These are phyloP conservation scores for Starmerella sirachaensis DNA, from an alignment of 805 yeast species.

Conservation along the genomic window DNA sequence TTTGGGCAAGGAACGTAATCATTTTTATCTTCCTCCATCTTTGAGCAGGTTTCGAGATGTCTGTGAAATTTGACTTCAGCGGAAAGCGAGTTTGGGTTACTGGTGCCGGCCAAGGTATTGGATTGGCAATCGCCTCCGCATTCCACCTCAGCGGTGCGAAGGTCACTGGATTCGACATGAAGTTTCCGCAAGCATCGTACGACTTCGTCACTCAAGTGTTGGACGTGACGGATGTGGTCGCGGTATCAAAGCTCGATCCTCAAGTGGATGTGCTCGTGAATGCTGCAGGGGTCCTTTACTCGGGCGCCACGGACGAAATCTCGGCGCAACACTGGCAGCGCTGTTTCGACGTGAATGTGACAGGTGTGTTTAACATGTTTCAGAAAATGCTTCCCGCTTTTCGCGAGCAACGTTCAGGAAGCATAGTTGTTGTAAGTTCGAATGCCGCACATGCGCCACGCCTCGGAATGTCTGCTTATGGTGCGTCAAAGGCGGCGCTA, in stretches of 20 bases:
- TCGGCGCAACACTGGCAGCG: slow-evolving; percentile 6
- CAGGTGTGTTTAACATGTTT: slow-evolving; percentile 12
- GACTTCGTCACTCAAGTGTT: slow-evolving; percentile 2
- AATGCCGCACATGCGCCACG: slow-evolving; percentile 17
- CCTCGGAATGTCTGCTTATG: slow-evolving; percentile 18
- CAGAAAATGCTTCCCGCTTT: slow-evolving; percentile 7
- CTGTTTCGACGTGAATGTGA: slow-evolving; percentile 14
- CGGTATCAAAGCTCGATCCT: no score
- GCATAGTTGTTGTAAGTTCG: slow-evolving; percentile 13
- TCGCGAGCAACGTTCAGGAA: slow-evolving; percentile 6
- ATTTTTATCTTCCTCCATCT: not conserved
- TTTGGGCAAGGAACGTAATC: not conserved
- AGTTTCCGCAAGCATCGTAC: slow-evolving; percentile 4
- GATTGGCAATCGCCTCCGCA: slow-evolving; percentile 5
- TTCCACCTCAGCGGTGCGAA: slow-evolving; percentile 10
- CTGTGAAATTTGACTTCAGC: slow-evolving; percentile 6
- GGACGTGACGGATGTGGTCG: slow-evolving; percentile 4
- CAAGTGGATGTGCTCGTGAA: slow-evolving; percentile 13
- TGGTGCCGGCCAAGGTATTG: slow-evolving; percentile 16
- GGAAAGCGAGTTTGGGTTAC: slow-evolving; percentile 9
- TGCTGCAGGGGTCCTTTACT: slow-evolving; percentile 12
- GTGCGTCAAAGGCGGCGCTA: slow-evolving; percentile 15
- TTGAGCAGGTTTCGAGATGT: slow-evolving; percentile 4
- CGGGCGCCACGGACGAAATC: slow-evolving; percentile 12
- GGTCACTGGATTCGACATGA: slow-evolving; percentile 11